Evolutionary conservation across 352 stramenopile genomes (phyloP).

Genomic region (Thraustotheca clavata): DNA sequence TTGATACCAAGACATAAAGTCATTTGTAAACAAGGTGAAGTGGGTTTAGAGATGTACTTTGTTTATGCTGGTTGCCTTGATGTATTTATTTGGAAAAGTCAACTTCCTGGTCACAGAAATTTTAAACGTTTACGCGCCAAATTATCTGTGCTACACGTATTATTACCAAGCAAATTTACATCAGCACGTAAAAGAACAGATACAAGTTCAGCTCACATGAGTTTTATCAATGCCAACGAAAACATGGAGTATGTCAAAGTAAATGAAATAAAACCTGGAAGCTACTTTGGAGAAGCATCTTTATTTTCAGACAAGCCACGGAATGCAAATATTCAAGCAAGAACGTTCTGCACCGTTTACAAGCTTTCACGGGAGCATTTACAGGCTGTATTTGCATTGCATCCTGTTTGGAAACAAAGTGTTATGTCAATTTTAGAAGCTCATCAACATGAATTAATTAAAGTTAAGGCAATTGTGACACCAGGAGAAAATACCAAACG

Average conservation of each 20-base stretch:
- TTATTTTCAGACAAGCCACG: constrained; percentile 55
- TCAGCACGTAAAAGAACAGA: not conserved
- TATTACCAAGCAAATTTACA: not conserved
- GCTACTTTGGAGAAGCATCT: constrained; percentile 51
- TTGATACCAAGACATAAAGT: constrained; percentile 53
- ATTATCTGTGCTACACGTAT: not conserved
- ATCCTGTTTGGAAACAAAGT: constrained; percentile 55
- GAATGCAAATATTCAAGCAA: constrained; percentile 34
- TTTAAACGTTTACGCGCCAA: constrained; percentile 26
- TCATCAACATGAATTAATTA: constrained; percentile 41
- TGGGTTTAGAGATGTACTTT: constrained; percentile 69
- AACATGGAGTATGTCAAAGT: constrained; percentile 35
- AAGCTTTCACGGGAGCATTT: constrained; percentile 37
- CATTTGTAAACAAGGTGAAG: constrained; percentile 50
- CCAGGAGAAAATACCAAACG: too few species aligned
- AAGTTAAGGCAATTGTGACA: constrained; percentile 47
- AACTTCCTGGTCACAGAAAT: constrained; percentile 32
- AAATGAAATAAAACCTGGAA: constrained; percentile 37
- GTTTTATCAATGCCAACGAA: constrained; percentile 5
- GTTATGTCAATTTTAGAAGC: constrained; percentile 42
- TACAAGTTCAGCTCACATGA: not conserved
- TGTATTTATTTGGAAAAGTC: constrained; percentile 34
- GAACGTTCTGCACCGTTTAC: constrained; percentile 53
- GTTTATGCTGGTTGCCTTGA: constrained; percentile 55
- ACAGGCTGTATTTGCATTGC: constrained; percentile 50